Percentiles rank a stretch among this genome's conserved stretches.
Conservation (phyloP, 2,329 filamentous ascomycete species). For the Penicillium polonicum region DNA sequence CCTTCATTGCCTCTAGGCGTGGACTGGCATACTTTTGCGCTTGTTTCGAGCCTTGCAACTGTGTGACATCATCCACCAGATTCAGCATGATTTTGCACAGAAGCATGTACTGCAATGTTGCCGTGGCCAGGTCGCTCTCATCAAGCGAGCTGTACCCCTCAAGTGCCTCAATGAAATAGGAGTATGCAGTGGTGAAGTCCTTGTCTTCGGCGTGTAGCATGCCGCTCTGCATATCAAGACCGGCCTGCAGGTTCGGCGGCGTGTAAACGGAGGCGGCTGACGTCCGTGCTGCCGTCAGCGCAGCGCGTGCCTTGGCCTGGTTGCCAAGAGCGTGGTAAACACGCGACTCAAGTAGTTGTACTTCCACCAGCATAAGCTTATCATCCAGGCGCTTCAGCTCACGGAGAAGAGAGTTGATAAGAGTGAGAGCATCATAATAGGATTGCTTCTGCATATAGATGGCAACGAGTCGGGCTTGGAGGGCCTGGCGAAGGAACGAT, state of each 20-base stretch:
- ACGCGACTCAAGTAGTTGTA: conserved; percentile 92
- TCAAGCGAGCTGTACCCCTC: conserved; percentile 96
- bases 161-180: conserved; percentile 98
- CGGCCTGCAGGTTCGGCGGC: conserved; percentile 88
- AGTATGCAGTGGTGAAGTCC: conserved; percentile 98
- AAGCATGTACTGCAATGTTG: conserved; percentile 97
- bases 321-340: conserved; percentile 98
- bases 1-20: conserved; percentile 98
- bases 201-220: conserved; percentile 98
- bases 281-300: conserved; percentile 88
- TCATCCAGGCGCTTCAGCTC: conserved; percentile 98
- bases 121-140: conserved; percentile 84
- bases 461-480: conserved; percentile 89
- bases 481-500: conserved; percentile 94
- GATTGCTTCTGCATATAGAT: conserved; percentile 97
- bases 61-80: conserved; percentile 90
- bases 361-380: conserved; percentile 96
- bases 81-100: conserved; percentile 99
- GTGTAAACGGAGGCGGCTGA: conserved; percentile 97
- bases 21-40: conserved; percentile 94
- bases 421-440: conserved; percentile 93
- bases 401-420: conserved; percentile 93
- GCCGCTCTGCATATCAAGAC: conserved; percentile 97
- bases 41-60: conserved; percentile 92
- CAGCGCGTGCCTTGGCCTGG: conserved; percentile 90